Evolutionary conservation across 768 basidiomycete species (phyloP).

Genomic region (Collybiopsis confluens): DNA sequence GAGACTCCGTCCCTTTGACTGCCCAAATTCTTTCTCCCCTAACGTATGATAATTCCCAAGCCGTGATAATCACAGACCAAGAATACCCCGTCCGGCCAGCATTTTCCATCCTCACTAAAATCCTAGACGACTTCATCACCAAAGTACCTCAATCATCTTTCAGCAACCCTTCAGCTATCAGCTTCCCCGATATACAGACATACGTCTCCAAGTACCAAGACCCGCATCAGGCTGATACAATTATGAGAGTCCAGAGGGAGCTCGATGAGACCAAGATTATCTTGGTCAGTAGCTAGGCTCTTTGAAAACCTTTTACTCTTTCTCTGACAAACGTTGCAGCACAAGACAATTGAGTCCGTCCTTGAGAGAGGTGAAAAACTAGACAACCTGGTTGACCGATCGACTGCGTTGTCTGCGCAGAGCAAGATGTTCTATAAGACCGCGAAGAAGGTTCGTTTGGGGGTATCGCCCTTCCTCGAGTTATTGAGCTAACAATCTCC

Average conservation of each 20-base stretch:
- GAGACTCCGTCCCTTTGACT: conserved; percentile 19
- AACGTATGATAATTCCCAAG: conserved; percentile 42
- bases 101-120: conserved; percentile 89
- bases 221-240: conserved; percentile 93
- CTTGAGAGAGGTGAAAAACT: conserved; percentile 95
- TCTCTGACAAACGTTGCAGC: too few species aligned
- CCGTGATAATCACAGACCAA: conserved; percentile 88
- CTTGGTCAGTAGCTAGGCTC: conserved; percentile 51
- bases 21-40: conserved; percentile 6
- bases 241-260: conserved; percentile 98
- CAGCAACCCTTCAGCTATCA: conserved; percentile 60
- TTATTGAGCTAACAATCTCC: conserved; percentile 9
- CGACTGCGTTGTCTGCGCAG: conserved; percentile 80
- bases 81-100: conserved; percentile 97
- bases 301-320: too few species aligned
- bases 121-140: conserved; percentile 87
- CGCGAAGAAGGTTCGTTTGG: conserved; percentile 89
- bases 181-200: conserved; percentile 69
- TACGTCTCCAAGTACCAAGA: conserved; percentile 95
- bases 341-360: conserved; percentile 98
- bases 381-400: conserved; percentile 92
- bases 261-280: conserved; percentile 99
- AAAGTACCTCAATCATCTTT: conserved; percentile 74
- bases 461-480: conserved; percentile 47
- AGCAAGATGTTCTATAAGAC: conserved; percentile 99